These are phyloP conservation scores for Leucosporidium yakuticum DNA, from an alignment of 768 basidiomycete species.

Conservation along the genomic window DNA sequence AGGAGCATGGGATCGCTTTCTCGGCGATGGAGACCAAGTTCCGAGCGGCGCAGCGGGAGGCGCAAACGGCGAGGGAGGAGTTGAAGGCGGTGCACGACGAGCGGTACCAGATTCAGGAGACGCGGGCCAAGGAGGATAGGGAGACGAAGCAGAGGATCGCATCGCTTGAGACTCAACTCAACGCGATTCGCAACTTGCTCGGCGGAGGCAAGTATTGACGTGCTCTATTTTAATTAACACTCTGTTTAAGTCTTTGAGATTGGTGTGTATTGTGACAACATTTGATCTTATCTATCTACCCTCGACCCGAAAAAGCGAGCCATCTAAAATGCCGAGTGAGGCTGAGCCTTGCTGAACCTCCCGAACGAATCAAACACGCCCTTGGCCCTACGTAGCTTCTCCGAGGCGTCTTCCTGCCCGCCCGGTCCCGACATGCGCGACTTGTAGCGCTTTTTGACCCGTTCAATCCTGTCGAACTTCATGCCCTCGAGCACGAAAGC, in stretches of 20 bases:
- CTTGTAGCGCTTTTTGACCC: slow-evolving; percentile 2
- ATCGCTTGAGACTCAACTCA: not conserved
- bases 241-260: too few species aligned
- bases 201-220: not conserved
- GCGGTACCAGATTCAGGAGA: not conserved
- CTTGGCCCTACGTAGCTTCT: too few species aligned
- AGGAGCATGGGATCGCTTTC: not conserved
- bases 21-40: not conserved
- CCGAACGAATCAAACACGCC: too few species aligned
- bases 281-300: too few species aligned
- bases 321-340: too few species aligned
- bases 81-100: not conserved
- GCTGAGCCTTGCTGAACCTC: too few species aligned
- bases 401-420: too few species aligned
- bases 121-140: not conserved
- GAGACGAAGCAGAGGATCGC: not conserved
- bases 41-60: not conserved
- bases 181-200: not conserved
- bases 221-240: too few species aligned
- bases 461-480: slow-evolving; percentile 21
- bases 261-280: too few species aligned
- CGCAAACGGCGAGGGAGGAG: not conserved
- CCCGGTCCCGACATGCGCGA: too few species aligned
- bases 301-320: too few species aligned
- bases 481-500: slow-evolving; percentile 51